Base-by-base conservation (phyloP, 2,329 filamentous ascomycete genomes). In the Arthrobotrys entomopaga region DNA sequence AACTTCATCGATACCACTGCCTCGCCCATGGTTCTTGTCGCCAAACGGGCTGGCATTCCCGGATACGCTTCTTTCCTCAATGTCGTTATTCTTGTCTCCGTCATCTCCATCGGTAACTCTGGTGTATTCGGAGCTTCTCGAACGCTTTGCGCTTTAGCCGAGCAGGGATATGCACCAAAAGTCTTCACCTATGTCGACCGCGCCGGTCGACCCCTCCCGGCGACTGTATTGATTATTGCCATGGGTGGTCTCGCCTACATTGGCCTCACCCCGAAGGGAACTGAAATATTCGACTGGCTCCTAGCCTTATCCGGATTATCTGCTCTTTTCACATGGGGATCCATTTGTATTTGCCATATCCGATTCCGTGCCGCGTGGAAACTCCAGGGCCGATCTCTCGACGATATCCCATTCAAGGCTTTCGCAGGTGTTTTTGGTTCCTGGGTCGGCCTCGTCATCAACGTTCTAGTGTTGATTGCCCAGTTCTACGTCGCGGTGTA, bases 261-360 rank as follows among this genome's bases (percentile, higher is more conserved):
- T 38, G 83, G 82, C 71, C 79, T 84, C 0, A 81, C 80, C 2
- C 80, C 84, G 0, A 81, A 82, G 0, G 87, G 87, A 48, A 79
- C 81, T 3, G 80, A 82, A 0, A 85, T 89, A 13, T 89, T 90
- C 64, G 84, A 86, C 76, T 90, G 88, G 88, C 85, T 90, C 1
- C 84, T 87, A 24, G 86, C 88, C 4, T 82, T 90, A 11, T 89
- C 87, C 1, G 88, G 87, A 63, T 84, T 90, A 1, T 85, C 86
- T 11, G 84, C 87, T 22, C 84, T 90, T 50, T 90, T 89, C 80
- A 87, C 87, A 15, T 90, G 88, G 88, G 87, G 84, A 20, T 87
- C 85, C 52, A 89, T 90, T 77, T 89, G 87, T 79, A 80, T 88
- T 16, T 84, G 87, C 1, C 89, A 91, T 78, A 90, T 91, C 79